phyloP scores from a whole-genome alignment of 345 rosid species.

The Punica granatum region DNA sequence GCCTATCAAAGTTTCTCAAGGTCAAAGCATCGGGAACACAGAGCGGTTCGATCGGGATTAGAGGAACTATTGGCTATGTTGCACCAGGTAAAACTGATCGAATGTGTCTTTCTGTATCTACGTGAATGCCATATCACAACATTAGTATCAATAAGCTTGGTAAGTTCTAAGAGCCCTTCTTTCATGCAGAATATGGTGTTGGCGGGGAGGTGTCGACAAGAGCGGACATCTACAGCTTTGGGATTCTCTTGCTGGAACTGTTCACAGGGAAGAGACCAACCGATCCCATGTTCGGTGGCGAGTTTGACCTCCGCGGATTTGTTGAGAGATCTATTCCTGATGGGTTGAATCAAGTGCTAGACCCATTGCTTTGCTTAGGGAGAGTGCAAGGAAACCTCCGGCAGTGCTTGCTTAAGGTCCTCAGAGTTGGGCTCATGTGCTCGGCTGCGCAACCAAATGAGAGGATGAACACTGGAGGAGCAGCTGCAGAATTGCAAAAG shows the following conservation, averaged over 20 bases:
- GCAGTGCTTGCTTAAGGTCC: not conserved
- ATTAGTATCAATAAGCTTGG: not conserved
- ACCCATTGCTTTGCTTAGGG: not conserved
- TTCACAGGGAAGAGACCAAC: slow-evolving; percentile 13
- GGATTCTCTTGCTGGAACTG: slow-evolving; percentile 16
- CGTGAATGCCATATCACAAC: too few relatives aligned
- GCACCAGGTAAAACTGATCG: slow-evolving; percentile 17
- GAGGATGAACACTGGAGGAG: slow-evolving; percentile 3
- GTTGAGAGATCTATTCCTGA: slow-evolving; percentile 3
- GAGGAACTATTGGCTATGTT: slow-evolving; percentile 17
- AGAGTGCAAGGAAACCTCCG: not conserved
- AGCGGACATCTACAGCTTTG: slow-evolving; percentile 15
- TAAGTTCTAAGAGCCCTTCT: not conserved
- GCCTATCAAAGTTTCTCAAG: slow-evolving; percentile 3
- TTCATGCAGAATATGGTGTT: not conserved
- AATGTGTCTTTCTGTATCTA: too few relatives aligned
- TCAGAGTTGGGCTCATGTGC: slow-evolving; percentile 1
- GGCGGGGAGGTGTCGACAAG: not conserved
- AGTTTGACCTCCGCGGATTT: slow-evolving; percentile 6
- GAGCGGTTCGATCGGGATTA: slow-evolving; percentile 2
- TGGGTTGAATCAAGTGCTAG: not conserved
- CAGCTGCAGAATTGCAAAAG: not conserved
- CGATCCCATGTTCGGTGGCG: slow-evolving; percentile 5
- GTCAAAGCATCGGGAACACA: not conserved
- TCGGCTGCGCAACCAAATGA: slow-evolving; percentile 8